Conservation (phyloP, 2,329 filamentous ascomycete species). For the Elsinoe batatas region DNA sequence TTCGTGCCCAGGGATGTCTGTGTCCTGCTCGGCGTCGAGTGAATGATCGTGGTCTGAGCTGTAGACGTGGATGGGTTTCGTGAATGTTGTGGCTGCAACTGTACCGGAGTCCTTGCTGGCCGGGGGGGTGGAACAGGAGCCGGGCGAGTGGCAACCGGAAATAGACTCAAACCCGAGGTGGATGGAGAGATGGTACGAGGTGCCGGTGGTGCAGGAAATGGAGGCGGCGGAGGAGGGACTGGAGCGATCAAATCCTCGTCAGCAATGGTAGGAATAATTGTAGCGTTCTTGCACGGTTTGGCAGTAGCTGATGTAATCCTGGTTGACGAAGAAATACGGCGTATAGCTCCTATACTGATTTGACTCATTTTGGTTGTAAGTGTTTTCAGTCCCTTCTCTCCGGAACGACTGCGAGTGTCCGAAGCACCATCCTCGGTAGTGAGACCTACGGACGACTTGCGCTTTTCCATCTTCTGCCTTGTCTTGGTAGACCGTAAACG, state of each 20-base stretch:
- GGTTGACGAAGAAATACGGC: conserved; percentile 2
- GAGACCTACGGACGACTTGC: not conserved
- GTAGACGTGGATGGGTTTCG: conserved; percentile 2
- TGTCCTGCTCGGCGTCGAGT: conserved; percentile 8
- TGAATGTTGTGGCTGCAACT: not conserved
- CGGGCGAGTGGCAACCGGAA: not conserved
- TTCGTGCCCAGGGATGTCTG: conserved; percentile 9
- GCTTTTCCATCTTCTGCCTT: not conserved
- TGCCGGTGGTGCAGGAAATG: not conserved
- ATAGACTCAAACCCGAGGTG: not conserved
- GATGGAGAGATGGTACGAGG: not conserved
- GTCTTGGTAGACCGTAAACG: not conserved
- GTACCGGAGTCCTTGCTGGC: not conserved
- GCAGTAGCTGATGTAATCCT: not conserved
- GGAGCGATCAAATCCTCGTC: not conserved
- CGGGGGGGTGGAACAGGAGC: not conserved
- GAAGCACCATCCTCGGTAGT: not conserved
- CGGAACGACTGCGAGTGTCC: not conserved
- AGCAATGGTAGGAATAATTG: no score
- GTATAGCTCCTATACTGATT: conserved; percentile 1
- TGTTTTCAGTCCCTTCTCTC: not conserved
- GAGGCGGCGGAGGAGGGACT: not conserved
- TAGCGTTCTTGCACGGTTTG: no score
- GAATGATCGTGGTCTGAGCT: not conserved
- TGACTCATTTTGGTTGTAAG: not conserved